Percentiles rank a stretch among this genome's conserved stretches.
Evolutionary conservation across 805 yeast species (phyloP).

Genomic region (Metschnikowia aberdeeniae): DNA sequence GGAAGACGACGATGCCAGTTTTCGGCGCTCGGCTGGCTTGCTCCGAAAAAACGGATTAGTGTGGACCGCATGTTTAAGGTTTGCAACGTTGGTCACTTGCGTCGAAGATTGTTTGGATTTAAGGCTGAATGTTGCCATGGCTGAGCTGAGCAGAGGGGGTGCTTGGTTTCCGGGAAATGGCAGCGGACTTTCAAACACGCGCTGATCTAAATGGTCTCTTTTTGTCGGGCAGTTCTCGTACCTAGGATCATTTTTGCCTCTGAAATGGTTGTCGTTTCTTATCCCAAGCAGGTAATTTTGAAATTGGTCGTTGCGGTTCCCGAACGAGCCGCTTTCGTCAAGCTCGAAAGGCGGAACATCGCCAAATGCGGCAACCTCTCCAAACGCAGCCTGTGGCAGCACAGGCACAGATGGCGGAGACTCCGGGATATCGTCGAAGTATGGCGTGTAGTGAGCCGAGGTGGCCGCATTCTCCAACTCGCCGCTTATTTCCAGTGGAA

Average conservation of each 20-base stretch:
- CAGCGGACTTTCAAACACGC: no score
- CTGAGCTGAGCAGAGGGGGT: conserved; percentile 9
- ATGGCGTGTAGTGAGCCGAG: conserved; percentile 7
- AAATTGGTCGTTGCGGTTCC: no score
- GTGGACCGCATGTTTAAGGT: conserved; percentile 15
- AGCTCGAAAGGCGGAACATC: no score
- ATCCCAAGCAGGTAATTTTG: no score
- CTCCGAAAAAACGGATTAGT: background rate
- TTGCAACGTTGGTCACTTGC: background rate
- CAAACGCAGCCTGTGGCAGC: conserved; percentile 24
- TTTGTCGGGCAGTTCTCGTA: no score
- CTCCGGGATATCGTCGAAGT: conserved; percentile 34
- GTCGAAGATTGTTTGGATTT: conserved; percentile 1
- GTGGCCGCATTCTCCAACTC: background rate
- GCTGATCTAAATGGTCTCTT: no score
- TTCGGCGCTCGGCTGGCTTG: background rate
- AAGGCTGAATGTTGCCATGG: conserved; percentile 29
- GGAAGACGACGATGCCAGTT: conserved; percentile 13
- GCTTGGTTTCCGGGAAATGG: no score
- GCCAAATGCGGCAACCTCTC: no score
- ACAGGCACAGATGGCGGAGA: conserved; percentile 43
- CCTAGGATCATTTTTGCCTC: no score
- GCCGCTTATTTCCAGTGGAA: background rate
- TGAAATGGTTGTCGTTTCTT: no score
- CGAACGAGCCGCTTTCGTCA: no score